Evolutionary conservation across 2,329 filamentous ascomycete species (phyloP), one percentile per base, ranked within the genome.

Genomic region (Exserohilum rostratum): DNA sequence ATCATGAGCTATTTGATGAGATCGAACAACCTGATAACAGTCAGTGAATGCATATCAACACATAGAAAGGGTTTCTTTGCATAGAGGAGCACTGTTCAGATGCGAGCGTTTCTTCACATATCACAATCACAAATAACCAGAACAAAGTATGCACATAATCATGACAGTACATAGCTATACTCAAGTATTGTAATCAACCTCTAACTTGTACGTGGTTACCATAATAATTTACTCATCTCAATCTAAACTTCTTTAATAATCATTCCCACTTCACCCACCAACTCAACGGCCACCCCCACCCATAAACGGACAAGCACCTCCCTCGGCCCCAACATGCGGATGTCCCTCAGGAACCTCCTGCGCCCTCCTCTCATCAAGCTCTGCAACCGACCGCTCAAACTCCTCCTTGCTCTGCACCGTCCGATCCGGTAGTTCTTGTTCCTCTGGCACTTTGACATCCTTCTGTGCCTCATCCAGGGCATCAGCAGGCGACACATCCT

Each of bases 401-500:
- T 60, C 55, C 12, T 54, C 51, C 9, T 39, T 48, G 11, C 48
- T 58, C 50, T 64, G 61, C 10, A 64, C 53, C 2, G 40, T 60
- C 2, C 39, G 18, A 29, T 64, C 61, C 2, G 53, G 60, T 45
- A 57, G 53, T 48, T 53, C 55, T 51, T 66, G 52, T 29, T 61
- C 43, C n/a, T 62, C 33, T 3, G 52, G 55, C 12, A 55, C 58
- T 50, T 47, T 45, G n/a, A 59, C 50, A 3, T 45, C 50, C 5
- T 47, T 52, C 47, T 64, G 55, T 17, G 49, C 49, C 46, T 65
- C 60, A 18, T 72, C 70, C 4, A 73, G 27, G 3, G 67, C 66
- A 5, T 72, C 67, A 6, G 55, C 61, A 1, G 70, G 62, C 9
- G 59, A 50, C 42, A 79, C 67, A 11, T 67, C 70, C 53, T 71